phyloP scores from a whole-genome alignment of 1,139 yeast genomes.

The Blastobotrys raffinosifermentans region DNA sequence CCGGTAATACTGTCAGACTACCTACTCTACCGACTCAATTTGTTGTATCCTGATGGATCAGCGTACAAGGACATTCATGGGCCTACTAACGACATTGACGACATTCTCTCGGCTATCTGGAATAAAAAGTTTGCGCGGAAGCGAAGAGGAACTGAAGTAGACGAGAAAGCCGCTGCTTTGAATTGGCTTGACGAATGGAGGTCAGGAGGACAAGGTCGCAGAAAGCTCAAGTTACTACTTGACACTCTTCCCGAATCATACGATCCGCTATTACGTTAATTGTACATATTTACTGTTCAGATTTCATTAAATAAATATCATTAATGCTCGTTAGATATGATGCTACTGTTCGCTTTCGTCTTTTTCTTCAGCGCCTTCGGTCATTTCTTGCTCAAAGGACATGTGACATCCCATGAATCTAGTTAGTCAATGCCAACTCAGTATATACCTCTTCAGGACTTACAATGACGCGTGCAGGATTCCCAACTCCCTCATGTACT shows the following conservation, averaged over 20 bases:
- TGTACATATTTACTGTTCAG: no score
- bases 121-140: slow-evolving; percentile 16
- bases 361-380: slow-evolving; percentile 14
- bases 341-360: slow-evolving; percentile 7
- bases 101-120: slow-evolving; percentile 53
- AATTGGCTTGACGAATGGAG: slow-evolving; percentile 67
- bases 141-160: slow-evolving; percentile 34
- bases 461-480: slow-evolving; percentile 54
- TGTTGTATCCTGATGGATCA: slow-evolving; percentile 29
- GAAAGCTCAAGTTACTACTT: slow-evolving; percentile 1
- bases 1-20: slow-evolving; percentile 87
- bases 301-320: no score
- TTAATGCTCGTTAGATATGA: background rate
- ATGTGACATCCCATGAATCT: slow-evolving; percentile 58
- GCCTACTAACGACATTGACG: slow-evolving; percentile 73
- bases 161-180: slow-evolving; percentile 59
- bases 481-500: slow-evolving; percentile 51
- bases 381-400: slow-evolving; percentile 50
- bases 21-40: slow-evolving; percentile 64
- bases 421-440: slow-evolving; percentile 4
- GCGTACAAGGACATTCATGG: slow-evolving; percentile 38
- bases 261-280: background rate
- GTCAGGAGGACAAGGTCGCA: slow-evolving; percentile 41
- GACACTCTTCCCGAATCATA: background rate
- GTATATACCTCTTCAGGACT: slow-evolving; percentile 16